Conservation (phyloP, 345 rosid genomes). For the Clarkia xantiana region DNA sequence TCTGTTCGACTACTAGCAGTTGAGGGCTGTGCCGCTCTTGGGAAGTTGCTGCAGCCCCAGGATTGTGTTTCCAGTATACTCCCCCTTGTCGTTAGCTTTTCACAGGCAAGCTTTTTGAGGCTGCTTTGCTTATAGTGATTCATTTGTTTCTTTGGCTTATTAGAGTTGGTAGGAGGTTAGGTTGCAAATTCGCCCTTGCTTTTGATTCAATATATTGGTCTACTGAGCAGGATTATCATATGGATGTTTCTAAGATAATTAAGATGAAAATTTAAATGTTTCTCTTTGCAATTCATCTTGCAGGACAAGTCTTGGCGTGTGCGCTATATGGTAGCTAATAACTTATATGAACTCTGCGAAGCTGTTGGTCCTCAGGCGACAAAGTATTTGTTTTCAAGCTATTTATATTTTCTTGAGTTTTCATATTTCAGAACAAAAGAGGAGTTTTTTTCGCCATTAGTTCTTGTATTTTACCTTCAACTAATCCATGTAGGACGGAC, state of each 20-base stretch:
- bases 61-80: conserved; percentile 82
- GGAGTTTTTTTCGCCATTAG: too few species aligned
- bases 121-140: background rate
- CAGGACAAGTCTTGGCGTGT: conserved; percentile 99
- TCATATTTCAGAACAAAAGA: too few species aligned
- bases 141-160: background rate
- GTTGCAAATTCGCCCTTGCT: too few species aligned
- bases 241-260: too few species aligned
- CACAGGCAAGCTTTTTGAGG: conserved; percentile 39
- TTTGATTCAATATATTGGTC: too few species aligned
- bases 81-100: conserved; percentile 84
- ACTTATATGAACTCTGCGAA: conserved; percentile 90
- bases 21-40: conserved; percentile 95
- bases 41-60: conserved; percentile 85
- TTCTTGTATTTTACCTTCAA: too few species aligned
- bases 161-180: too few species aligned
- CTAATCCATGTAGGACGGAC: conserved; percentile 35
- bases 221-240: too few species aligned
- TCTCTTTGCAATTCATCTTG: background rate
- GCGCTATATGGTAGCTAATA: conserved; percentile 96
- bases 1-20: conserved; percentile 91
- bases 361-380: conserved; percentile 92
- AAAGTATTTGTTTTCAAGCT: conserved; percentile 26
- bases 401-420: background rate
- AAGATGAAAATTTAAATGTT: background rate